Evolutionary conservation across 2,329 filamentous ascomycete species (phyloP), one percentile per base, ranked within the genome.

Genomic region (Talaromyces rugulosus): DNA sequence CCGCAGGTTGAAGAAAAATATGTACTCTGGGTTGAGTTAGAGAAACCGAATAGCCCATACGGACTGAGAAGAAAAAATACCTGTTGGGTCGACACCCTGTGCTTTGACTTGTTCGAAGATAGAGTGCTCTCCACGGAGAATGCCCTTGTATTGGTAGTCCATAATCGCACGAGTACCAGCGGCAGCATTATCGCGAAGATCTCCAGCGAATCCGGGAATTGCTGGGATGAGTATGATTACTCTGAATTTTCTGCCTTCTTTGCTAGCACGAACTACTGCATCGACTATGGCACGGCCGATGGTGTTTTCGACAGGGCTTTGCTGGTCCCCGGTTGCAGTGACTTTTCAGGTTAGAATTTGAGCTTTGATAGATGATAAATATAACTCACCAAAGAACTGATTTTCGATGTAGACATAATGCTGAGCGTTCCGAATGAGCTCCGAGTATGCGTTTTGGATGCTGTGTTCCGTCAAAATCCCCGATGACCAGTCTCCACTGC

Each of bases 321-420:
- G 93, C 40, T 96, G 77, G n/a, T 95, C 88, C 8, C 92, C 92
- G 0, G 94, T 98, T 0, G 95, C 91, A 1, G 62, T 92, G 96
- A 72, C 96, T 80, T 81, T 34, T 52, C 34, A 7, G 30, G 44
- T 14, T 62, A 76, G 63, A 73, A 55, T n/a, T 12, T 44, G 6
- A 36, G 44, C 52, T 59, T 23, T 23, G 23, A 36, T 44, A n/a
- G 52, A 47, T n/a, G 16, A 52, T 8, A 27, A 27, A 16, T 18
- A 33, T 54, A 16, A 69, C 76, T 68, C 78, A 78, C 85, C 97
- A 82, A 98, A 99, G 80, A 98, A 98, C 71, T 99, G 95, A 70
- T 98, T 98, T 75, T 99, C 95, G 64, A 99, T 96, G 78, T 98
- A 99, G 28, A 99, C 89, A 68, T 87, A 97, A 73, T 98, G 94